Evolutionary conservation across 2,329 filamentous ascomycete genomes (phyloP).

Genomic region (Trichoderma sp.): DNA sequence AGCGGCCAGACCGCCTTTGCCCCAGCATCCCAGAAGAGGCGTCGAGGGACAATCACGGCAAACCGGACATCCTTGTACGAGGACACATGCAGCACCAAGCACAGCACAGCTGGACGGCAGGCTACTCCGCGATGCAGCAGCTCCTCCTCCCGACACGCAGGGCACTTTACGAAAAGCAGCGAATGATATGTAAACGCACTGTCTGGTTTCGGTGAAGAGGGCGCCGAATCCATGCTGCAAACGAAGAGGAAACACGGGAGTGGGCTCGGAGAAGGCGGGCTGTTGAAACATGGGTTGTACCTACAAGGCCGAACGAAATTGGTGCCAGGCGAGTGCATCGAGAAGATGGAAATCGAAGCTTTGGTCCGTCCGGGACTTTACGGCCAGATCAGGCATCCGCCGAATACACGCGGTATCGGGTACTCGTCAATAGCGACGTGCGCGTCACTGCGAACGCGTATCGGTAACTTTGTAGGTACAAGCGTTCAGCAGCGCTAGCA

Average conservation of each 20-base stretch:
- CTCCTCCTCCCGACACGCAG: neutral
- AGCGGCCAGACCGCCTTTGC: constrained; percentile 26
- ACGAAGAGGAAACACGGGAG: constrained; percentile 7
- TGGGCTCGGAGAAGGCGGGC: constrained; percentile 11
- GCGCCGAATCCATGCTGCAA: neutral
- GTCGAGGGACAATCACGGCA: neutral
- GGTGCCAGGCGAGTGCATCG: neutral
- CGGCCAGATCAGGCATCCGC: constrained; percentile 22
- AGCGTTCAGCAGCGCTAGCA: neutral
- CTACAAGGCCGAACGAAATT: neutral
- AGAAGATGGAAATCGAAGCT: neutral
- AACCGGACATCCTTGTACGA: neutral
- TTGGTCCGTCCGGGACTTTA: constrained; percentile 1
- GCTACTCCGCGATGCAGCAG: neutral
- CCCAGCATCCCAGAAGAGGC: neutral
- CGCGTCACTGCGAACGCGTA: neutral
- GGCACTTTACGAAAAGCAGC: neutral
- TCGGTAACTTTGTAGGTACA: neutral
- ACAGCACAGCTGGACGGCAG: neutral
- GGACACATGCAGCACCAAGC: neutral
- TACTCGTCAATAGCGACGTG: neutral
- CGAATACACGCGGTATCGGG: neutral
- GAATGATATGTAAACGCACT: neutral
- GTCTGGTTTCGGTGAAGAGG: constrained; percentile 11
- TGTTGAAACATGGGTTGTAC: neutral